Base-by-base conservation (phyloP, 352 stramenopile species). In the Pythium plurisporium region DNA sequence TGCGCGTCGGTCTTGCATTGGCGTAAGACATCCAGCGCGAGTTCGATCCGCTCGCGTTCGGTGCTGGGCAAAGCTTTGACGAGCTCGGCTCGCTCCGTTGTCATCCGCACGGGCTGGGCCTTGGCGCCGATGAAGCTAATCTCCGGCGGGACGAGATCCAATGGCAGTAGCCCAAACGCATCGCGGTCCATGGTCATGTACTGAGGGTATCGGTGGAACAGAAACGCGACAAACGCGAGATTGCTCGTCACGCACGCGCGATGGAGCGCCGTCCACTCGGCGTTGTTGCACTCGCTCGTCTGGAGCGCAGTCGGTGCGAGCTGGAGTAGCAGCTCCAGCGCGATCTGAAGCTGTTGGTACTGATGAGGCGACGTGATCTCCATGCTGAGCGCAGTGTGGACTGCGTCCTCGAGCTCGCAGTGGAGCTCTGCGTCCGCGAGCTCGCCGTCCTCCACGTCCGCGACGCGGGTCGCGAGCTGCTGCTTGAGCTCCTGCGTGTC, bases 271-370 rank as follows among this genome's bases (percentile, higher is more conserved):
- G 74, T 80, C 77, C 77, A 87, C 26, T 57, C 55, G 23, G 51
- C 59, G 17, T 66, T 41, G 57, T 83, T 86, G 36, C 48, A 63
- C 42, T 50, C 34, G 19, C 41, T 51, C 3, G 53, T 55, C 40
- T 59, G 52, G 17, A 68, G 22, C 31, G 48, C 60, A 1, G 44
- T 50, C 0, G 60, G 60, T 14, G 47, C 38, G 5, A 63, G 57
- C 11, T 76, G 70, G n/a, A 87, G 31, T 22, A 87, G 52, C 11
- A 87, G 50, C 44, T 87, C 77, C 17, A 87, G 51, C 10, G 77
- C 74, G 46, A 87, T 87, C 62, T 81, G 74, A 22, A 75, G 51
- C 55, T 85, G 77, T 62, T 87, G 77, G 42, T 82, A 70, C 37
- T 86, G 71, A 27, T 82, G 77, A 22, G 69, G 65, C 36, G 77